phyloP scores from a whole-genome alignment of 176 grass and related monocot species.

The maize (Zea mays) region DNA sequence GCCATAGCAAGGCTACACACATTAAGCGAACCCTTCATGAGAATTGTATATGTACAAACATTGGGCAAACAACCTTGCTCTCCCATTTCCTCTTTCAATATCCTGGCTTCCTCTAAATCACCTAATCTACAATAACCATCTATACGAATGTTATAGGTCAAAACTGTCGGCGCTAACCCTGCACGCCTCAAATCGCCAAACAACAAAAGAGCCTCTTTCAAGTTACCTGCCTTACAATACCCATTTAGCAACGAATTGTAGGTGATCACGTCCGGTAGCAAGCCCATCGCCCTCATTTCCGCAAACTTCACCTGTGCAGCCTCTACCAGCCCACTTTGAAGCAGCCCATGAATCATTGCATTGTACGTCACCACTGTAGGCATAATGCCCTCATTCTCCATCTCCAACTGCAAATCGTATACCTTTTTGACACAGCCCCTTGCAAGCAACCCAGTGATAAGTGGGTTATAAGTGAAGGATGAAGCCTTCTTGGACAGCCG shows the following conservation, averaged over 20 bases:
- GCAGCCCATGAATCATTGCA: conserved; percentile 58
- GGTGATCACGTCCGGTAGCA: conserved; percentile 45
- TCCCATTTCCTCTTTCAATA: conserved; percentile 62
- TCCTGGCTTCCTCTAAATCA: conserved; percentile 48
- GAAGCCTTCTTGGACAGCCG: conserved; percentile 42
- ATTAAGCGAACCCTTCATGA: conserved; percentile 65
- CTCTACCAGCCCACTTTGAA: conserved; percentile 44
- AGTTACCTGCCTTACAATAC: conserved; percentile 46
- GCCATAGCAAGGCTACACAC: conserved; percentile 48
- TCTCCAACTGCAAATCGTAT: conserved; percentile 42
- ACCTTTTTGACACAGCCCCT: conserved; percentile 43
- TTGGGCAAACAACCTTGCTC: conserved; percentile 40
- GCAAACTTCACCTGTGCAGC: conserved; percentile 45
- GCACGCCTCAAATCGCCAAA: conserved; percentile 52
- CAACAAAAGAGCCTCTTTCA: conserved; percentile 55
- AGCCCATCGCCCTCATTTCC: conserved; percentile 60
- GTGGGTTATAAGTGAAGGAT: conserved; percentile 59
- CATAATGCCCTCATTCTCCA: conserved; percentile 34
- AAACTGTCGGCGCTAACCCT: conserved; percentile 50
- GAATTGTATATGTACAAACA: conserved; percentile 72
- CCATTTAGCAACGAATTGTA: conserved; percentile 65
- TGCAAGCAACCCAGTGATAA: conserved; percentile 52
- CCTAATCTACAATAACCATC: conserved; percentile 63
- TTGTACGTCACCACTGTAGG: conserved; percentile 53
- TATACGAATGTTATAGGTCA: conserved; percentile 70